Evolutionary conservation across 768 basidiomycete species (phyloP), one percentile per base, ranked within the genome.

Genomic region (Termitomyces sp.): DNA sequence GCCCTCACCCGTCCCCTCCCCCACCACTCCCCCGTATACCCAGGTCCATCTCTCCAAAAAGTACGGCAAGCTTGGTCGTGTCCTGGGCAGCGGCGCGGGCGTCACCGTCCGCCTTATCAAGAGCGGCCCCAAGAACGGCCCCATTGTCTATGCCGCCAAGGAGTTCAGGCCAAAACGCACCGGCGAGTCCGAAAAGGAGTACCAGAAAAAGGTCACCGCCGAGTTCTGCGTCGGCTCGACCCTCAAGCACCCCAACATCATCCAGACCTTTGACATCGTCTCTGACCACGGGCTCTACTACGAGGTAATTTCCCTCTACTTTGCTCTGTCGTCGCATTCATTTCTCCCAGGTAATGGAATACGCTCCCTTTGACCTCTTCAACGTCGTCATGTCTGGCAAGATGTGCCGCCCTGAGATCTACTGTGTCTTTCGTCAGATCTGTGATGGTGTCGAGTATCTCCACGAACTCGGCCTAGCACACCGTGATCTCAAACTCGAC

Each of bases 311-410:
- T 48, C 49, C 55, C 52, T 62, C 51, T 8, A 0, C 9, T 33
- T 56, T 55, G 36, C 44, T 39, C 54, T 39, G 5, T 34, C 52
- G 51, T 46, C 60, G 55, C 50, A 37, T 60, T 28, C 20, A n/a
- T 46, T 37, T 62, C 65, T 39, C 44, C 3, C 69, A 98, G 95
- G 90, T 98, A 76, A 99, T 99, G 97, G 96, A 98, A 73, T 98
- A 97, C 67, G 97, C 97, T 3, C 97, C 97, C 18, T 97, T 87
- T 68, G 97, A 99, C 75, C 86, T 99, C 56, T 99, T 99, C 77
- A 92, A 90, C 59, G 95, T 98, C 68, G 97, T 99, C 80, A 99
- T 99, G 97, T 94, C 95, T 16, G 92, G 93, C 62, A 97, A 94
- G 76, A 99, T 99, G 97, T 84, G 87, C 59, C 89, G 97, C 24